Evolutionary conservation across 441 rosid species (phyloP).

Genomic region (Aleurites moluccanus): DNA sequence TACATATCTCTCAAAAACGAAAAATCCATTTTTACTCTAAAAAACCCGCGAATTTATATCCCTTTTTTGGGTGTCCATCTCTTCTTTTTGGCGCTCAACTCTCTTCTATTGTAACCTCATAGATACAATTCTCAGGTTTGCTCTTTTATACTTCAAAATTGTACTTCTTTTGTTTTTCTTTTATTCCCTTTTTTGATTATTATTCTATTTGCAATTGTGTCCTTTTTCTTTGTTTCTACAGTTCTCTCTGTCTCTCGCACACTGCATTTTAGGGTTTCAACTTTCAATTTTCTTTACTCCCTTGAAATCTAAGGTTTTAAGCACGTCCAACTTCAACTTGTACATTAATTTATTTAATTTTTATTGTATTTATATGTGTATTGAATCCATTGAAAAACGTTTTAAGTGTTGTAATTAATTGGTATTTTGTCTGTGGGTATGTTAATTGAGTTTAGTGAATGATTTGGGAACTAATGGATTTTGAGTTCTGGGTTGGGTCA

Average conservation of each 20-base stretch:
- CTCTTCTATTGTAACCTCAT: background rate
- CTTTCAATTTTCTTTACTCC: conserved; percentile 15
- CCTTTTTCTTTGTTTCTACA: background rate
- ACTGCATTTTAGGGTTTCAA: conserved; percentile 36
- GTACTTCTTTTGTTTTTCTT: background rate
- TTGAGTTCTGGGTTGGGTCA: too few species aligned
- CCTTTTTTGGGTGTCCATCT: background rate
- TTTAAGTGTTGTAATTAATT: too few species aligned
- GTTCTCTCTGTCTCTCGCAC: background rate
- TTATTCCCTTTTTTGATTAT: background rate
- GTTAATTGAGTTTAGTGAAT: background rate
- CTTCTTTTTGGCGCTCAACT: conserved; percentile 16
- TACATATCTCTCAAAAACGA: background rate
- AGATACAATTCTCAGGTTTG: conserved; percentile 22
- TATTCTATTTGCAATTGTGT: background rate
- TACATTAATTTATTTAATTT: background rate
- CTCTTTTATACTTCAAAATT: background rate
- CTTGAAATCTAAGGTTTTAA: conserved; percentile 35
- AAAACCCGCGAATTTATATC: conserved; percentile 27
- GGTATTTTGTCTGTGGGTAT: background rate
- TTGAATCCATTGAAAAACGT: too few species aligned
- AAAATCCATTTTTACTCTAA: too few species aligned
- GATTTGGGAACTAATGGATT: background rate
- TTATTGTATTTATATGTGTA: background rate
- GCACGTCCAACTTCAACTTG: background rate